These are phyloP conservation scores for Sugiyamaella xylanicola DNA, from an alignment of 1,139 yeast species.

Conservation along the genomic window DNA sequence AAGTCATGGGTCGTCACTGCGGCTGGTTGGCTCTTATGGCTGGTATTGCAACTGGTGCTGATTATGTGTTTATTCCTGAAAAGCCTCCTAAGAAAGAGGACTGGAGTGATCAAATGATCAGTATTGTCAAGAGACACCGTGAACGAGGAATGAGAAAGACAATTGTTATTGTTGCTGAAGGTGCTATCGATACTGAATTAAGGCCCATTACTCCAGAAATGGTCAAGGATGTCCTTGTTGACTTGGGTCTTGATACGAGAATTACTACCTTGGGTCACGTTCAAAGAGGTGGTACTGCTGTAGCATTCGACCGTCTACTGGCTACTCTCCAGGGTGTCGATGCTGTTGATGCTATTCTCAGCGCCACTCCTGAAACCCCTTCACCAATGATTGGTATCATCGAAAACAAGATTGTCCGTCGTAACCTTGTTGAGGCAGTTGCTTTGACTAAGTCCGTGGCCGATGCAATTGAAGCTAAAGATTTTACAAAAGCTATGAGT, in stretches of 20 bases:
- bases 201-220: conserved; percentile 77
- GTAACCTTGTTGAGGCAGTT: conserved; percentile 87
- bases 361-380: conserved; percentile 85
- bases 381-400: conserved; percentile 92
- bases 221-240: conserved; percentile 78
- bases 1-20: conserved; percentile 99
- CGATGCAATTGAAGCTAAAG: conserved; percentile 72
- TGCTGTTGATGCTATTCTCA: conserved; percentile 91
- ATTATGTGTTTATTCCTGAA: conserved; percentile 91
- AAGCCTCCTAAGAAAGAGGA: conserved; percentile 65
- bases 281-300: conserved; percentile 98
- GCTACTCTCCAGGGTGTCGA: conserved; percentile 98
- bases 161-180: conserved; percentile 95
- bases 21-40: conserved; percentile 99
- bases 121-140: conserved; percentile 76
- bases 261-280: conserved; percentile 96
- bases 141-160: conserved; percentile 88
- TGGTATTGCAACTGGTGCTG: conserved; percentile 94
- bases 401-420: conserved; percentile 83
- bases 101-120: conserved; percentile 69
- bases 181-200: conserved; percentile 85
- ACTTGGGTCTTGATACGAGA: conserved; percentile 87
- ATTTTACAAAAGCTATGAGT: conserved; percentile 82
- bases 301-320: conserved; percentile 84
- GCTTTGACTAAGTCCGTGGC: conserved; percentile 84